Evolutionary conservation across 345 rosid species (phyloP).

Genomic region (Moricandia moricandioides): DNA sequence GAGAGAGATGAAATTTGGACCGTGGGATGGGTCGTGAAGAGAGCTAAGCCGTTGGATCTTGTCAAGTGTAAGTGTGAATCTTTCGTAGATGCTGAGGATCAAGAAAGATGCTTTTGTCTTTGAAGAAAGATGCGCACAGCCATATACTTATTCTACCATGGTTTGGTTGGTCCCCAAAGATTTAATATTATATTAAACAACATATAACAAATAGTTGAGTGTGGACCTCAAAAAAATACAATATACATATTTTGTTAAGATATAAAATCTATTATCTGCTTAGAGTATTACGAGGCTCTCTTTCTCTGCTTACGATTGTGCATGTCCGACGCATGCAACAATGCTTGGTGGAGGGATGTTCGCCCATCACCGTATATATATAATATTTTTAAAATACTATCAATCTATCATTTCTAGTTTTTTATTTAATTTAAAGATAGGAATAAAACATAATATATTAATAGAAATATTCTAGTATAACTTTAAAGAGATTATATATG

Average conservation of each 20-base stretch:
- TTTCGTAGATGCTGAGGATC: slow-evolving; percentile 57
- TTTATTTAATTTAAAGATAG: background rate
- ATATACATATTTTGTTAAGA: background rate
- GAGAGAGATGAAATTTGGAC: slow-evolving; percentile 12
- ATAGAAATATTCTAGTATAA: too few species aligned
- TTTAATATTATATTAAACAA: background rate
- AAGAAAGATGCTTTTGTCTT: slow-evolving; percentile 46
- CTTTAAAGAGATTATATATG: too few species aligned
- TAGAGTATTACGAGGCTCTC: slow-evolving; percentile 13
- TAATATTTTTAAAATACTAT: background rate
- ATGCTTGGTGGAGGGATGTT: background rate
- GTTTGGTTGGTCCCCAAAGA: background rate
- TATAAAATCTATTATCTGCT: background rate
- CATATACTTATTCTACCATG: slow-evolving; percentile 17
- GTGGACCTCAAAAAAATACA: background rate
- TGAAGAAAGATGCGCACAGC: slow-evolving; percentile 29
- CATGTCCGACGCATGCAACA: slow-evolving; percentile 2
- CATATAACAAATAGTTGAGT: background rate
- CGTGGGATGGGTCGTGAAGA: slow-evolving; percentile 38
- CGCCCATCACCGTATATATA: background rate
- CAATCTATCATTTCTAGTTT: background rate
- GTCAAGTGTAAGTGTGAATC: slow-evolving; percentile 38
- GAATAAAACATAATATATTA: too few species aligned
- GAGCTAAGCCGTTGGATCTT: slow-evolving; percentile 18
- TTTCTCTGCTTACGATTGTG: slow-evolving; percentile 9